These are phyloP conservation scores for Blastocystis sp. DNA, from an alignment of 352 stramenopile species.

Conservation along the genomic window DNA sequence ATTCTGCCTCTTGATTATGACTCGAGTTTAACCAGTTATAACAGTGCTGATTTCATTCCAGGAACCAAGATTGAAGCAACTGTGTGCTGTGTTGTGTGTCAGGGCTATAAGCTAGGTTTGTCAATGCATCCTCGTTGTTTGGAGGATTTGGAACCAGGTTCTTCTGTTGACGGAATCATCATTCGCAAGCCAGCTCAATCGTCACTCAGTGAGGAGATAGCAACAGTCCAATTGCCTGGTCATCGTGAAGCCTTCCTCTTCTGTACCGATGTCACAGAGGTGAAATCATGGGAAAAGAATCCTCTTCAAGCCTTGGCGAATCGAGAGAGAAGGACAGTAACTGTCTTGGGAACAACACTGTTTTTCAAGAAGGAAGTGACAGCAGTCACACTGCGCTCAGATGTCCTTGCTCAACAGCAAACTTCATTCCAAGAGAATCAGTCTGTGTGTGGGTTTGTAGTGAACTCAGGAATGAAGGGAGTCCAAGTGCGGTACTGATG, in stretches of 20 bases:
- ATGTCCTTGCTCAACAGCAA: not conserved
- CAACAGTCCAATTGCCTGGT: not conserved
- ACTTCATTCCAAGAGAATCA: not conserved
- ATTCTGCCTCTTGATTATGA: not conserved
- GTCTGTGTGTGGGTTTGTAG: conserved; percentile 22
- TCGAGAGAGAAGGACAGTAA: not conserved
- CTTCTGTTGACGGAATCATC: not conserved
- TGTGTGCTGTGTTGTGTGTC: not conserved
- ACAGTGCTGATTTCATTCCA: not conserved
- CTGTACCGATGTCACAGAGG: conserved; percentile 14
- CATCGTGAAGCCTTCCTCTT: not conserved
- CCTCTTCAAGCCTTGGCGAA: not conserved
- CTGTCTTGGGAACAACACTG: not conserved
- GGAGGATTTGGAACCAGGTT: not conserved
- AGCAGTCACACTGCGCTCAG: not conserved
- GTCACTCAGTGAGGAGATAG: not conserved
- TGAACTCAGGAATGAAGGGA: not conserved
- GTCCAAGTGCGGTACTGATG: not conserved
- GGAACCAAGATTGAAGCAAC: not conserved
- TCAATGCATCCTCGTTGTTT: not conserved
- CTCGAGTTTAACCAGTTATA: not conserved
- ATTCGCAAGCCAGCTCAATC: not conserved
- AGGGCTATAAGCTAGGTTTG: not conserved
- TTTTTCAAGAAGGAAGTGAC: not conserved
- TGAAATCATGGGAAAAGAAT: not conserved